Percentiles rank a stretch among this genome's conserved stretches.
phyloP scores from a whole-genome alignment of 345 rosid genomes.

The Eucalyptus regnans region DNA sequence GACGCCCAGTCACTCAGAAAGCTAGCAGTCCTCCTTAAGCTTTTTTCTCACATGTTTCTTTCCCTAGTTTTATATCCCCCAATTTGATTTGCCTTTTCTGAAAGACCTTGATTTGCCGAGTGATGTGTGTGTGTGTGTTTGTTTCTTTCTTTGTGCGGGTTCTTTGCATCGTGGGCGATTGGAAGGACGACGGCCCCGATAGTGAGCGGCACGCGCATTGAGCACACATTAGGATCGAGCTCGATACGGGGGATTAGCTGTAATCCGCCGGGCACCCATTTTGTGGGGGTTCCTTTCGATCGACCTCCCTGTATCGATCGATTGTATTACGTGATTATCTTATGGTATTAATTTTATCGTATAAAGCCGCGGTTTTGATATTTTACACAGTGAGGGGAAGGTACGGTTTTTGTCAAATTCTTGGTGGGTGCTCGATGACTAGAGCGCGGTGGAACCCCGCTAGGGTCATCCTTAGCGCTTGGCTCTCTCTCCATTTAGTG shows the following conservation, averaged over 20 bases:
- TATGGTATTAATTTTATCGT: not conserved
- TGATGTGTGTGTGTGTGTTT: not conserved
- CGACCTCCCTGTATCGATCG: not conserved
- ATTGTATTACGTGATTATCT: not conserved
- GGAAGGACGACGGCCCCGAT: not conserved
- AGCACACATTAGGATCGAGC: not conserved
- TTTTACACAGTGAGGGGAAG: not conserved
- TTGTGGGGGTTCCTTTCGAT: not conserved
- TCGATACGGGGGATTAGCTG: slow-evolving; percentile 5
- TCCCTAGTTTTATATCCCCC: not conserved
- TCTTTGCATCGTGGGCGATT: not conserved
- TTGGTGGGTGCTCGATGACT: not conserved
- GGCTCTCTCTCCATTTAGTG: not conserved
- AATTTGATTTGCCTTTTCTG: not conserved
- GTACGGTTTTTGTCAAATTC: not conserved
- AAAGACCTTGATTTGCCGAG: not conserved
- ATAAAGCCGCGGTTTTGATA: not conserved
- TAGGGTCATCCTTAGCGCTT: not conserved
- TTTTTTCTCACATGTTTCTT: not conserved
- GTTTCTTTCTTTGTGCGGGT: not conserved
- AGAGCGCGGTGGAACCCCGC: not conserved
- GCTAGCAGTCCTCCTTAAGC: not conserved
- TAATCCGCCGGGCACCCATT: not conserved
- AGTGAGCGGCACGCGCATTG: slow-evolving; percentile 3
- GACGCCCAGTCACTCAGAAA: not conserved